Evolutionary conservation across 148 eudicot genomes (phyloP), one percentile per base, ranked within the genome.

Genomic region (Silene uniflora): DNA sequence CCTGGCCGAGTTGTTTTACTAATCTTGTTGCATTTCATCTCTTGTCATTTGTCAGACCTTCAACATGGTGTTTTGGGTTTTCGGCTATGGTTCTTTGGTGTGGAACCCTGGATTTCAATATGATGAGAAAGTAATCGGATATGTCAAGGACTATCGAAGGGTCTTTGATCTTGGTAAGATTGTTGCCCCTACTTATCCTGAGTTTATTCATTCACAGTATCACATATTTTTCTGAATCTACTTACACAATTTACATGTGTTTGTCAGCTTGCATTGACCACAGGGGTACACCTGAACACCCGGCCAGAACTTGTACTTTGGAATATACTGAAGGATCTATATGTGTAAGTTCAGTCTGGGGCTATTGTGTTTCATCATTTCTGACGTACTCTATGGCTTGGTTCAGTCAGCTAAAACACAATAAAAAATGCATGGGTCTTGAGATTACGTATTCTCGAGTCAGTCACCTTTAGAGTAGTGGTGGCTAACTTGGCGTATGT

Each of bases 281-380:
- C 35, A 84, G 96, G 86, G 98, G 98, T 63, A 94, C 98, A 16
- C 96, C 92, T 22, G 96, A 94, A 78, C 83, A 82, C 79, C 98
- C 98, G 49, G 98, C 98, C 62, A 90, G 98, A 86, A 94, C 98
- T 74, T 91, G 97, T 79, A 86, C 96, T n/a, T 83, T 94, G 88
- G 97, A 94, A 78, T 78, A 81, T 46, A 59, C 25, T 63, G 90
- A 88, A 82, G 98, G 98, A 82, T 77, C 91, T 54, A 49, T 91
- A 65, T 94, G 98, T 68, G 98, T 93, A 83, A 89, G 94, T 81
- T 49, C 54, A 10, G 42, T 25, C 55, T 27, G 9, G 35, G 64
- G n/a, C 25, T 24, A 44, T 12, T 24, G 2, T 68, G 54, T 62
- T 74, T 27, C 16, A 27, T 27, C 35, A n/a, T 27, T 66, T 55